Evolutionary conservation across 495 filamentous ascomycete species (phyloP), one percentile per base, ranked within the genome.

Genomic region (Copromyces sp.): DNA sequence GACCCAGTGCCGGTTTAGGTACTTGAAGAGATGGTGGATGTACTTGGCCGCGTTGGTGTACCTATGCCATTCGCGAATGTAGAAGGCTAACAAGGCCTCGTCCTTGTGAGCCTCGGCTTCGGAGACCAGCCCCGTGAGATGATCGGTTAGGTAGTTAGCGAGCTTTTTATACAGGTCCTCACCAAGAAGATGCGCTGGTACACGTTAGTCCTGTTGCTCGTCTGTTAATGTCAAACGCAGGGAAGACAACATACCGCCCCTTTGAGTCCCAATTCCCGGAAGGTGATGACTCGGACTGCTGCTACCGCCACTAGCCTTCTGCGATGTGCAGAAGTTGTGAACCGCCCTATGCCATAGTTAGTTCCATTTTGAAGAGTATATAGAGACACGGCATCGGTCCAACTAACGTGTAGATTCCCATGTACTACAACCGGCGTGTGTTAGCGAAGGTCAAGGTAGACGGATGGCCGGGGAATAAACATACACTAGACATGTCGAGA

Each of bases 261-360:
- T 87, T 82, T 95, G 92, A 69, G 89, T 86, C 20, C 80, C 86
- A 69, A 80, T 79, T 35, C 68, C 78, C 81, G 53, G 32, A 65
- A 65, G 53, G 53, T 35, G 29, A 65, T 16, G 16, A 65, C 53
- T 65, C 29, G 24, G 24, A 65, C 53, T 9, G 9, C 68, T 44
- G 32, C 68, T 75, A 20, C 84, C 76, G 9, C 81, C 81, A 39
- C 94, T 90, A 3, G 93, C 94, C 81, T 98, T 98, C 79, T 97
- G 96, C 39, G 96, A 97, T 71, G 96, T 98, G 82, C 95, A 99
- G 80, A 99, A 99, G 84, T 99, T 97, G 81, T 99, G 96, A 38
- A 99, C 94, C 71, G 95, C 94, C 37, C 93, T 95, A 17, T 65
- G 53, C 6, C 53, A 14, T 12, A 65, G 53, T 65, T 17, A 65